These are phyloP conservation scores for Polygonum aviculare DNA, from an alignment of 148 eudicot species.

Conservation along the genomic window DNA sequence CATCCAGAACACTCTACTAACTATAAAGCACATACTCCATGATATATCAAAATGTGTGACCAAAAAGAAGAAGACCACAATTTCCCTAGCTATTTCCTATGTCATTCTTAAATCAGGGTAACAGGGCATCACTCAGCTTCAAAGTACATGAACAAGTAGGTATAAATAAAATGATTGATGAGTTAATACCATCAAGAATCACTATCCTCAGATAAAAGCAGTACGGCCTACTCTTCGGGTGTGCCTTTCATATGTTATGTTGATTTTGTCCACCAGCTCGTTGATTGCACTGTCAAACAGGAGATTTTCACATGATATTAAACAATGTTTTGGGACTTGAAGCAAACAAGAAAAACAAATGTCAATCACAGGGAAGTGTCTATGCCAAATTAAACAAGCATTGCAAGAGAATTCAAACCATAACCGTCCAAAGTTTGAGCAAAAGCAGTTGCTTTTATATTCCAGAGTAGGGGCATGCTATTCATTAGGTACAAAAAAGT, in stretches of 20 bases:
- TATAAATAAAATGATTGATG: neutral
- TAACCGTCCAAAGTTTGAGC: neutral
- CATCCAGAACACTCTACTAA: constrained; percentile 4
- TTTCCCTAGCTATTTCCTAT: neutral
- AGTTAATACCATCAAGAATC: neutral
- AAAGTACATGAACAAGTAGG: neutral
- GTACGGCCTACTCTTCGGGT: constrained; percentile 76
- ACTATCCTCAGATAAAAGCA: constrained; percentile 41
- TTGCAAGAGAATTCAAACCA: neutral
- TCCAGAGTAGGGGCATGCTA: neutral
- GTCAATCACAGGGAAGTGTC: neutral
- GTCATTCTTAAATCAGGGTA: neutral
- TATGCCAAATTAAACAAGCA: neutral
- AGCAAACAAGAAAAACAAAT: neutral
- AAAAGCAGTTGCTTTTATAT: neutral
- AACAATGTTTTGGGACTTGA: neutral
- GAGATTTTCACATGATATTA: neutral
- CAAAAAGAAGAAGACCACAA: neutral
- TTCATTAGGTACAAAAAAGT: neutral
- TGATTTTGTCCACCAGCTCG: constrained; percentile 85
- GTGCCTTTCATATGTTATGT: constrained; percentile 72
- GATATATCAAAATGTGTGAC: neutral
- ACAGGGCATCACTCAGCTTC: neutral
- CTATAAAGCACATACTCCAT: neutral
- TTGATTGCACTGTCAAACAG: constrained; percentile 62